Conservation (phyloP, 2,329 filamentous ascomycete genomes). For the Bertia moriformis region DNA sequence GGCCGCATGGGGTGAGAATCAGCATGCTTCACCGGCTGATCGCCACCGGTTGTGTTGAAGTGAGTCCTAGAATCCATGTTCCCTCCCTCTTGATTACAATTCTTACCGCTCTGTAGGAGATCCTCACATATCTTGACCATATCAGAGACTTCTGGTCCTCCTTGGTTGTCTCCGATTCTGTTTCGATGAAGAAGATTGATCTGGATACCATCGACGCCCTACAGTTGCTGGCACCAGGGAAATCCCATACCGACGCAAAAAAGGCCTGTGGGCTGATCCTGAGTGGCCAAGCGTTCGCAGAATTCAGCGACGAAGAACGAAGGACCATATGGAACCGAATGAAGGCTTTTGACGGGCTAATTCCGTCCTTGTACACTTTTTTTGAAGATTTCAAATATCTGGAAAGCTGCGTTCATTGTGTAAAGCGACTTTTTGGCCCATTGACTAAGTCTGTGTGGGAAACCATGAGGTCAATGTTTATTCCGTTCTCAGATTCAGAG, state of each 20-base stretch:
- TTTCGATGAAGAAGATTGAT: conserved; percentile 8
- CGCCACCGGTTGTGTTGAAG: not conserved
- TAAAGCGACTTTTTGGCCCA: conserved; percentile 4
- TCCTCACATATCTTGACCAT: conserved; percentile 6
- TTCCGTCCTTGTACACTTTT: conserved; percentile 9
- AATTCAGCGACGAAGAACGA: conserved; percentile 6
- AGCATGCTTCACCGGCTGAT: not conserved
- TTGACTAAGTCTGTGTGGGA: conserved; percentile 1
- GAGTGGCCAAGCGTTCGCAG: conserved; percentile 6
- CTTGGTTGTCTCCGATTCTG: conserved; percentile 5
- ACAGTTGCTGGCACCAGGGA: conserved; percentile 7
- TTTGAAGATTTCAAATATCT: conserved; percentile 6
- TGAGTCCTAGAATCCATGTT: not conserved
- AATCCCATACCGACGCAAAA: conserved; percentile 3
- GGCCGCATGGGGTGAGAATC: not conserved
- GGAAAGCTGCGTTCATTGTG: conserved; percentile 4
- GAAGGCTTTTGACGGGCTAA: conserved; percentile 5
- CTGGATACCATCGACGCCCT: conserved; percentile 7
- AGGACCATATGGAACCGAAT: not conserved
- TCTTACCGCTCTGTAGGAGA: conserved; percentile 7
- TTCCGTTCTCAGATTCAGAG: not conserved
- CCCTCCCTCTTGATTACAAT: not conserved
- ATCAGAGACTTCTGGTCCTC: conserved; percentile 8
- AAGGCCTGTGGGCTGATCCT: conserved; percentile 6
- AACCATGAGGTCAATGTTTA: not conserved